Evolutionary conservation across 305 asterid species (phyloP).

Genomic region (Fraxinus sp.): DNA sequence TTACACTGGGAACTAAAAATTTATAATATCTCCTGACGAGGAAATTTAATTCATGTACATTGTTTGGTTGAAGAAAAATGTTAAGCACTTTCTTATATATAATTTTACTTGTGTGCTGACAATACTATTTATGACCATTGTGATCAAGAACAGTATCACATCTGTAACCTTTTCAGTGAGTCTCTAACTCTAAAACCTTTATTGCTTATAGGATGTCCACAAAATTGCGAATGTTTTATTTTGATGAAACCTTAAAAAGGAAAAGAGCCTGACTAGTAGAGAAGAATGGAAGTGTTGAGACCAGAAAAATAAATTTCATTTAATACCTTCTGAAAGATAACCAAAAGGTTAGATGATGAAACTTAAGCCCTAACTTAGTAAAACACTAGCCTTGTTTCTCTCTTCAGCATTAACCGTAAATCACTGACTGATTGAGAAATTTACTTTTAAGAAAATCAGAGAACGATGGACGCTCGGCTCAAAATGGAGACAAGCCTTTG

Average conservation of each 20-base stretch:
- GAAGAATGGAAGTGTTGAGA: background rate
- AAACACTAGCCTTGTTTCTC: background rate
- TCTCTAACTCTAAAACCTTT: background rate
- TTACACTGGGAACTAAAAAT: background rate
- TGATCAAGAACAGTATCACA: background rate
- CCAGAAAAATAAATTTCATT: background rate
- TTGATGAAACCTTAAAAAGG: background rate
- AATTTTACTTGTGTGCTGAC: background rate
- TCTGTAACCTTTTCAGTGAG: background rate
- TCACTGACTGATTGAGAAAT: background rate
- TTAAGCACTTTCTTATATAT: background rate
- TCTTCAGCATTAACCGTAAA: background rate
- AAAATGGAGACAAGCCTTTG: conserved; percentile 3
- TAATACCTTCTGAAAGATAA: background rate
- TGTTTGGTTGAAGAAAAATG: background rate
- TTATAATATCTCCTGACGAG: background rate
- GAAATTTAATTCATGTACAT: background rate
- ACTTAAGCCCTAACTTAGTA: background rate
- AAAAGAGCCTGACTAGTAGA: background rate
- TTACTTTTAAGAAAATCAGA: background rate
- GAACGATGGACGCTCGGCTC: background rate
- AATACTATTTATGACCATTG: background rate
- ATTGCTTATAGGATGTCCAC: background rate
- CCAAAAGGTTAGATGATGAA: background rate
- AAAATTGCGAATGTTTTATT: background rate